Percentiles rank a stretch among this genome's conserved stretches.
phyloP scores from a whole-genome alignment of 495 filamentous ascomycete species.

The Penicillium lividum region DNA sequence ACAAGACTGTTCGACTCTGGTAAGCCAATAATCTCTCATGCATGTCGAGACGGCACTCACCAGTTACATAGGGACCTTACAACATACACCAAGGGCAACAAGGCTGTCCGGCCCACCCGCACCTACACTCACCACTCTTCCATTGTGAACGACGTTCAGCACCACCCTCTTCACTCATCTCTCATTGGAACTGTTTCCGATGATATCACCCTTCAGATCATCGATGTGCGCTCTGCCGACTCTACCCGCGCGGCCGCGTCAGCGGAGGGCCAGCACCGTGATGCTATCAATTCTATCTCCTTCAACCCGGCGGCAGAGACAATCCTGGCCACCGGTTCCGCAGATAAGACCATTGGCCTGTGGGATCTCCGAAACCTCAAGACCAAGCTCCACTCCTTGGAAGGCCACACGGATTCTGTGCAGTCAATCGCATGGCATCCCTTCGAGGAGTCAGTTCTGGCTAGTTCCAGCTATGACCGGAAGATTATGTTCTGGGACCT shows the following conservation, averaged over 20 bases:
- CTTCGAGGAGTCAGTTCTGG: constrained; percentile 80
- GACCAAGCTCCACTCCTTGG: constrained; percentile 78
- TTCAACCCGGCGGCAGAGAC: constrained; percentile 90
- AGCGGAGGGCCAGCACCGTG: constrained; percentile 71
- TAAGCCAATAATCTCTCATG: constrained; percentile 41
- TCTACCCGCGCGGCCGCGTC: constrained; percentile 62
- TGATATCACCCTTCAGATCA: constrained; percentile 87
- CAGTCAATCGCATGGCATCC: constrained; percentile 95
- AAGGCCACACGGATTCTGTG: constrained; percentile 84
- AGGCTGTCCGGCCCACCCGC: constrained; percentile 63
- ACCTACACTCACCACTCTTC: constrained; percentile 87
- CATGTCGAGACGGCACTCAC: constrained; percentile 7
- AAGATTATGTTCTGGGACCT: constrained; percentile 97
- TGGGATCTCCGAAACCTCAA: constrained; percentile 94
- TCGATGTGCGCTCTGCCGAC: constrained; percentile 74
- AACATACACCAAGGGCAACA: constrained; percentile 66
- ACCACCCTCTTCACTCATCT: constrained; percentile 78
- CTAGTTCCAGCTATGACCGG: constrained; percentile 87
- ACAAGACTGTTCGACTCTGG: constrained; percentile 89
- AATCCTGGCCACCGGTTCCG: constrained; percentile 86
- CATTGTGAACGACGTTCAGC: constrained; percentile 94
- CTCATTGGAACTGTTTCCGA: constrained; percentile 94
- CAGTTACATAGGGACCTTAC: constrained; percentile 67
- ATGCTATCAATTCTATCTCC: constrained; percentile 91
- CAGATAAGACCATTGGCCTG: constrained; percentile 89